Percentiles rank a stretch among this genome's conserved stretches.
These are phyloP conservation scores for Paraphaeosphaeria minitans DNA, from an alignment of 2,329 filamentous ascomycete species.

Conservation along the genomic window DNA sequence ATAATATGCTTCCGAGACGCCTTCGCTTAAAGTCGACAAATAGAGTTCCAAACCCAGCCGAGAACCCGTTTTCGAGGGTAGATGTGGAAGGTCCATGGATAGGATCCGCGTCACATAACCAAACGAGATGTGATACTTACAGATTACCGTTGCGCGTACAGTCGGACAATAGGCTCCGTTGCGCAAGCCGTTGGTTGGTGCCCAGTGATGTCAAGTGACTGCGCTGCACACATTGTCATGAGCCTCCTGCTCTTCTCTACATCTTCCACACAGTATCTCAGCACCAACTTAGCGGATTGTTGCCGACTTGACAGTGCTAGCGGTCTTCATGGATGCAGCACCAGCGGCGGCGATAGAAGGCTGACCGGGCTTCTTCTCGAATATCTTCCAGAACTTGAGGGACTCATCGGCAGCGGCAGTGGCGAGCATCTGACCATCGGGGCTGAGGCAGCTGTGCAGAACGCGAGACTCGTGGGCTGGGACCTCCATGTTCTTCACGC, in stretches of 20 bases:
- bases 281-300: conserved; percentile 57
- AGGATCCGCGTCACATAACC: conserved; percentile 47
- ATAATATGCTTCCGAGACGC: conserved; percentile 40
- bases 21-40: conserved; percentile 27
- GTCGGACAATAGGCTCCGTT: conserved; percentile 44
- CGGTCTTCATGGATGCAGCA: conserved; percentile 70
- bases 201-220: conserved; percentile 17
- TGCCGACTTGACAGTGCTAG: conserved; percentile 91
- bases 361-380: conserved; percentile 93
- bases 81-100: conserved; percentile 34
- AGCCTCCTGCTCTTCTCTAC: conserved; percentile 19
- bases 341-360: conserved; percentile 68
- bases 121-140: conserved; percentile 50
- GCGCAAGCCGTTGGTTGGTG: conserved; percentile 42
- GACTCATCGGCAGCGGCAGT: conserved; percentile 95
- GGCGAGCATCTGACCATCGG: conserved; percentile 96
- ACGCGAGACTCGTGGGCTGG: conserved; percentile 96
- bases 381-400: conserved; percentile 99
- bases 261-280: background rate
- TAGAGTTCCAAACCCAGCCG: conserved; percentile 28
- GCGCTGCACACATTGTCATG: conserved; percentile 18
- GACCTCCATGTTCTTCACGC: conserved; percentile 97
- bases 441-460: conserved; percentile 94
- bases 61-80: conserved; percentile 32
- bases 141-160: conserved; percentile 50